Percentiles rank a stretch among this genome's conserved stretches.
These are phyloP conservation scores for Sporothrix globosa DNA, from an alignment of 2,329 filamentous ascomycete genomes.

Conservation along the genomic window DNA sequence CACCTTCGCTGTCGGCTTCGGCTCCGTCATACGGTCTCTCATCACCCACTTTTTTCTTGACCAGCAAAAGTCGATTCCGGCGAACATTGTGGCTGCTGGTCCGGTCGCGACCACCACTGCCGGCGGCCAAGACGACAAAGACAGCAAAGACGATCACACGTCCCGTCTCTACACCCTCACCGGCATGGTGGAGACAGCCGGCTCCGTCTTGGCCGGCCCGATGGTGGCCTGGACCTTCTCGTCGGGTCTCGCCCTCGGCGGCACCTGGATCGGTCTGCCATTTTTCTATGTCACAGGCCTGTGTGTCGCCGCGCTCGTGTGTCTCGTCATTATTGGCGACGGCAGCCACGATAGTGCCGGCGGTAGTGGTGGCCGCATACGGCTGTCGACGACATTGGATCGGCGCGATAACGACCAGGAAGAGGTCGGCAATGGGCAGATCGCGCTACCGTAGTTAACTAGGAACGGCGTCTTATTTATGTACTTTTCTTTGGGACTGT, in stretches of 20 bases:
- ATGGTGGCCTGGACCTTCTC: slow-evolving; percentile 40
- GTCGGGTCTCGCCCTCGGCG: slow-evolving; percentile 37
- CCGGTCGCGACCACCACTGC: background rate
- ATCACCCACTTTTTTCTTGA: slow-evolving; percentile 34
- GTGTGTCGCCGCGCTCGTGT: slow-evolving; percentile 27
- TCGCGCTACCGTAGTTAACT: background rate
- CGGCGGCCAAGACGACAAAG: background rate
- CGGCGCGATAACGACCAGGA: background rate
- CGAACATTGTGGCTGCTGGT: background rate
- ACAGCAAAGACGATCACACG: slow-evolving; percentile 36
- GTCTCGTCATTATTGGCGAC: background rate
- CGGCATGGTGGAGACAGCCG: slow-evolving; percentile 39
- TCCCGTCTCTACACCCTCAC: slow-evolving; percentile 41
- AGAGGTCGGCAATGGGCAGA: background rate
- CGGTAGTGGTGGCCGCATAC: background rate
- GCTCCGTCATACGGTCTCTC: slow-evolving; percentile 37
- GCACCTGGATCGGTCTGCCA: slow-evolving; percentile 40
- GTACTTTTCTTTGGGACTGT: too few species aligned
- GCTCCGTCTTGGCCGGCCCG: slow-evolving; percentile 39
- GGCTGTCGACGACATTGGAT: background rate
- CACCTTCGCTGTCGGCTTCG: slow-evolving; percentile 28
- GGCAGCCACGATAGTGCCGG: background rate
- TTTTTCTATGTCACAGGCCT: slow-evolving; percentile 34
- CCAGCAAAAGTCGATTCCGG: background rate
- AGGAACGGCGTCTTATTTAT: background rate